These are phyloP conservation scores for Citrullus mucosospermus DNA, from an alignment of 306 rosid species.

Conservation along the genomic window DNA sequence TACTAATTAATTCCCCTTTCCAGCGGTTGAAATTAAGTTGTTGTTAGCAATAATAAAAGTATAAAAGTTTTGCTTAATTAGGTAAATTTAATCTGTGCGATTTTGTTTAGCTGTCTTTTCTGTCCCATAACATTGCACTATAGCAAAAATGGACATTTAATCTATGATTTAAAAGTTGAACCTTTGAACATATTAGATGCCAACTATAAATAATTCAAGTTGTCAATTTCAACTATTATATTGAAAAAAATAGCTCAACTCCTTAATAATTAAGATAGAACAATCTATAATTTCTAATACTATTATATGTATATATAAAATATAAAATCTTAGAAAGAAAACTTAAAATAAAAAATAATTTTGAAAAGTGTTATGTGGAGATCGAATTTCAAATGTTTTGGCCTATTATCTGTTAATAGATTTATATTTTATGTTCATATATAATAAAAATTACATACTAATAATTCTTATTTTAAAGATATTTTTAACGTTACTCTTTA, in stretches of 20 bases:
- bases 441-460: no score
- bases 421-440: no score
- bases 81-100: background rate
- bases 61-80: background rate
- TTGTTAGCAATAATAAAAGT: background rate
- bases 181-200: constrained; percentile 1
- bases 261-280: background rate
- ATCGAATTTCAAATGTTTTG: no score
- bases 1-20: background rate
- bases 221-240: constrained; percentile 5
- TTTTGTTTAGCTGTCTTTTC: constrained; percentile 2
- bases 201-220: background rate
- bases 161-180: constrained; percentile 7
- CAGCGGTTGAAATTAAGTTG: background rate
- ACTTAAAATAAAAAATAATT: no score
- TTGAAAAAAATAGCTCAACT: constrained; percentile 6
- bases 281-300: background rate
- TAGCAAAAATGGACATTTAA: constrained; percentile 1
- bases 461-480: no score
- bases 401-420: no score
- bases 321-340: no score
- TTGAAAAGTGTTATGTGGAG: no score
- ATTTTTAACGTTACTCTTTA: no score
- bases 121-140: background rate
- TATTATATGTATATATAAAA: no score